Base-by-base conservation (phyloP, 2,329 filamentous ascomycete species). In the Botryotinia narcissicola region DNA sequence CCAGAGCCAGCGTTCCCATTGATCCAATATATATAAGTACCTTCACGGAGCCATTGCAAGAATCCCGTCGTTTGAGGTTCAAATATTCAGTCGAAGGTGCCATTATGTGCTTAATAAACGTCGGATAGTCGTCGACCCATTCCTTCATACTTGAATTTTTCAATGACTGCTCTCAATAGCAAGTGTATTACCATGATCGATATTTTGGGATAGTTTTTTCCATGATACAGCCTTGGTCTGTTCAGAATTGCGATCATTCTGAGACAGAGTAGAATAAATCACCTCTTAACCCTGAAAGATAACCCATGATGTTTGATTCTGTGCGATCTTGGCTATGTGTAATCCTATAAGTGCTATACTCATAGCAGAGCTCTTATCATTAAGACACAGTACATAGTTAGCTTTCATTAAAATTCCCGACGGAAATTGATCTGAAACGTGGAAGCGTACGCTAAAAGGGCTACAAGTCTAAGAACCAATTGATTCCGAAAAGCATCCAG, bases 1-100 rank as follows among this genome's bases (percentile, higher is more conserved):
- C 75, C 75, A 48, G 63, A 63, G 1, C 75, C 72, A 32, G 77
- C 67, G n/a, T 75, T 78, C 9, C 77, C 77, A 8, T 59, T 70
- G 35, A 78, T 75, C 76, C 77, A 78, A 32, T 77, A 77, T 25
- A 77, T 5, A 1, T 32, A 54, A 12, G 44, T 0, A 6, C 66
- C 54, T 16, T 37, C 12, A n/a, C 63, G 29, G 3, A 78, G 70
- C 76, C 73, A 78, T 10, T 73, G 9, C 10, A 73, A 18, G 25
- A 71, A 75, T 62, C 54, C 29, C 12, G 12, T 60, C 40, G 20
- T 48, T 42, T 8, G 35, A 40, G n/a, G 32, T 14, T 69, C 35
- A 29, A 40, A 59, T 29, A 69, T 40, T 25, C 66, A 69, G 7
- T 69, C 35, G 25, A 69, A 59, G 4, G 35, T 69, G 48, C 37